Conservation (phyloP, 768 basidiomycete genomes). For the Lactarius akahatsu region DNA sequence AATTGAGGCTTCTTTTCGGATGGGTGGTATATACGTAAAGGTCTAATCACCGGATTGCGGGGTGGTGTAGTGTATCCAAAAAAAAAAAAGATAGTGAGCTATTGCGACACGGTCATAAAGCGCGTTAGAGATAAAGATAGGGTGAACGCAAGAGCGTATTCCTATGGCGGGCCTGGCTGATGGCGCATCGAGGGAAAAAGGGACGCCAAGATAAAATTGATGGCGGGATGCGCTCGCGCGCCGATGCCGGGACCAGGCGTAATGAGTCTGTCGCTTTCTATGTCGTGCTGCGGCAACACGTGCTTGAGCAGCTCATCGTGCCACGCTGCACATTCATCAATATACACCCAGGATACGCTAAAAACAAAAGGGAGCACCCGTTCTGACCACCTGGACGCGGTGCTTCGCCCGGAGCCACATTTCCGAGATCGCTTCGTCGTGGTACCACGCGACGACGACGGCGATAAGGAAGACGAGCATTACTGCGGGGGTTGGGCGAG, state of each 20-base stretch:
- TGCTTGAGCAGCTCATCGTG: slow-evolving; percentile 10
- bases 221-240: not conserved
- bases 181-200: slow-evolving; percentile 1
- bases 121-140: no score
- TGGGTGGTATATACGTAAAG: not conserved
- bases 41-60: not conserved
- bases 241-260: not conserved
- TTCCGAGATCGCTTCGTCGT: not conserved
- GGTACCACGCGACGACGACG: slow-evolving; percentile 3
- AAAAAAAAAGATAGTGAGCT: not conserved
- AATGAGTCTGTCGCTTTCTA: not conserved
- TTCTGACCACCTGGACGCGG: not conserved
- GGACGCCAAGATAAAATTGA: slow-evolving; percentile 3
- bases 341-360: not conserved
- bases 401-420: slow-evolving; percentile 8
- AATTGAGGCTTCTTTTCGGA: not conserved
- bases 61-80: not conserved
- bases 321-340: not conserved
- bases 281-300: slow-evolving; percentile 12
- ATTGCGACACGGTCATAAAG: not conserved
- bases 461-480: not conserved
- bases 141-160: not conserved
- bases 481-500: slow-evolving; percentile 1
- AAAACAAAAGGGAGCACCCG: not conserved
- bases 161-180: not conserved